Evolutionary conservation across 2,329 filamentous ascomycete genomes (phyloP).

Genomic region (Pseudomassariella vexata): DNA sequence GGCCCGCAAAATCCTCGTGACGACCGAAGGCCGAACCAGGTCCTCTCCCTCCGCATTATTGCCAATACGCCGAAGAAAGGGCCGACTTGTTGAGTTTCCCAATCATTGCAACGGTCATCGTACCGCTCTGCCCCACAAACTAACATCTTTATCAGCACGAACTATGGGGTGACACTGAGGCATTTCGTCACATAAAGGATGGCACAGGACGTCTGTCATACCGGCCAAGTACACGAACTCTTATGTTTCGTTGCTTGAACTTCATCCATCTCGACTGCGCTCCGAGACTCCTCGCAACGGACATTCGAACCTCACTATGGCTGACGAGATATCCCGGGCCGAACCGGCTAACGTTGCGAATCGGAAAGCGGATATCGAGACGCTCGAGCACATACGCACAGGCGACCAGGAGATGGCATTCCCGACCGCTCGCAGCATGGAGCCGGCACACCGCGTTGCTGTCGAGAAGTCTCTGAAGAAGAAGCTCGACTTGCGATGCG

Average conservation of each 20-base stretch:
- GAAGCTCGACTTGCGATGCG: slow-evolving; percentile 66
- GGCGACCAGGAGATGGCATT: slow-evolving; percentile 1
- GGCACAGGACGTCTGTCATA: too few relatives aligned
- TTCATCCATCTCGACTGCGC: too few relatives aligned
- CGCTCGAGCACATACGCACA: slow-evolving; percentile 11
- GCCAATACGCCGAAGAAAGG: slow-evolving; percentile 21
- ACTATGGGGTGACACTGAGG: too few relatives aligned
- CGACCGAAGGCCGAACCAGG: too few relatives aligned
- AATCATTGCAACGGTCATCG: slow-evolving; percentile 8
- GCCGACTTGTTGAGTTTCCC: slow-evolving; percentile 11
- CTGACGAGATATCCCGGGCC: slow-evolving; percentile 17
- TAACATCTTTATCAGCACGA: not conserved
- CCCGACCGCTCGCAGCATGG: slow-evolving; percentile 16
- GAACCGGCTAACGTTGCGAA: slow-evolving; percentile 4
- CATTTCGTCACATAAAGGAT: too few relatives aligned
- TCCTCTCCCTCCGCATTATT: too few relatives aligned
- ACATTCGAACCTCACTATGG: slow-evolving; percentile 9
- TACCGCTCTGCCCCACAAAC: slow-evolving; percentile 1
- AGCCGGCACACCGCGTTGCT: slow-evolving; percentile 41
- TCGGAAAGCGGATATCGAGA: slow-evolving; percentile 14
- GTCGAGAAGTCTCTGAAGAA: slow-evolving; percentile 62
- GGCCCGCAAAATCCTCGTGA: too few relatives aligned
- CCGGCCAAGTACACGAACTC: too few relatives aligned
- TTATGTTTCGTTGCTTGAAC: too few relatives aligned
- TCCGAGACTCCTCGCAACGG: too few relatives aligned